phyloP scores from a whole-genome alignment of 352 stramenopile species.

The Globisporangium carolinianum region DNA sequence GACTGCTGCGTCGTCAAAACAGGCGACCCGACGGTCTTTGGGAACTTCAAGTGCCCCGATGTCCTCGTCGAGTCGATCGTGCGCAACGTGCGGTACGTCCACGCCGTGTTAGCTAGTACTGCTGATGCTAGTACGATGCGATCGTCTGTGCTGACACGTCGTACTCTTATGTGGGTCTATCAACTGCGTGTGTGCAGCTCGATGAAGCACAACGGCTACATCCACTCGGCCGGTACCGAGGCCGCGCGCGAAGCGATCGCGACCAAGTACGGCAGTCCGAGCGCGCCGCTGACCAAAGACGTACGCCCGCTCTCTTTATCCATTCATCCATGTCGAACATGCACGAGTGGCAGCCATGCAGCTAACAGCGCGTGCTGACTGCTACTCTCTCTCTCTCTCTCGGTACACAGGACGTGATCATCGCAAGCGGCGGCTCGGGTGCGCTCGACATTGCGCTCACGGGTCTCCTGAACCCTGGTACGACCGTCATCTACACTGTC shows the following conservation, averaged over 20 bases:
- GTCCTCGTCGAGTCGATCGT: constrained; percentile 77
- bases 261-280: constrained; percentile 53
- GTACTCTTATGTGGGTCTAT: neutral
- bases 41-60: constrained; percentile 88
- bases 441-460: constrained; percentile 91
- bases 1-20: constrained; percentile 4
- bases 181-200: constrained; percentile 23
- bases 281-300: constrained; percentile 69
- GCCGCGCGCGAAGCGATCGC: constrained; percentile 87
- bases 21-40: constrained; percentile 91
- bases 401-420: constrained; percentile 81
- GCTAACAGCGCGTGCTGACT: too few relatives aligned
- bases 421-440: constrained; percentile 90
- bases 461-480: constrained; percentile 79
- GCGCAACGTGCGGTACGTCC: constrained; percentile 41
- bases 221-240: constrained; percentile 87
- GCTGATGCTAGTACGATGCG: too few relatives aligned
- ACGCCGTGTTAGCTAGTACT: too few relatives aligned
- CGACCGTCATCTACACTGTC: neutral
- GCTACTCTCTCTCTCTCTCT: neutral
- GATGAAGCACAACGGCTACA: constrained; percentile 89
- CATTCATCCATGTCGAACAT: neutral
- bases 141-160: too few relatives aligned
- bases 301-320: constrained; percentile 11
- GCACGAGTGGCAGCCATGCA: too few relatives aligned